Evolutionary conservation across 768 basidiomycete species (phyloP).

Genomic region (Panellus pusillus): DNA sequence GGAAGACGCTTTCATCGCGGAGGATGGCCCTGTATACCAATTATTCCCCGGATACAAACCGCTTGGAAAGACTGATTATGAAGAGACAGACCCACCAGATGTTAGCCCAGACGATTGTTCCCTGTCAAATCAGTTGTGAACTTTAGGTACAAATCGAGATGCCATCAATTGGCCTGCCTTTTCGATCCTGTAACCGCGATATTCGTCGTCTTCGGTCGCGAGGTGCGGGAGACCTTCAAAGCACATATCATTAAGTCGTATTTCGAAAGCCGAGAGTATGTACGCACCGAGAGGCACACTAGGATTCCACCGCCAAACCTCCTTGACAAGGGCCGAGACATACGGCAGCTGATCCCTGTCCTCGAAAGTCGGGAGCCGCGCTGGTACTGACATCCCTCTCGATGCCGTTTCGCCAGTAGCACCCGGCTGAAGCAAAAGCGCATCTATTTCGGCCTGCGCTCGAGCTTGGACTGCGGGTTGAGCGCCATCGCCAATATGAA

Average conservation of each 20-base stretch:
- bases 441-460: slow-evolving; percentile 5
- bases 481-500: slow-evolving; percentile 40
- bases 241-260: no score
- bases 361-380: slow-evolving; percentile 24
- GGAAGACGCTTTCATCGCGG: slow-evolving; percentile 27
- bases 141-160: not conserved
- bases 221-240: slow-evolving; percentile 28
- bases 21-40: slow-evolving; percentile 24
- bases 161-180: slow-evolving; percentile 30
- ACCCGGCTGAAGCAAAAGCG: no score
- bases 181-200: slow-evolving; percentile 32
- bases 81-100: not conserved
- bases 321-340: slow-evolving; percentile 23
- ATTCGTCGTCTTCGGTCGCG: slow-evolving; percentile 31
- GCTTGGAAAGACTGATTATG: slow-evolving; percentile 16
- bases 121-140: not conserved
- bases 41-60: no score
- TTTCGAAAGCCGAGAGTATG: not conserved
- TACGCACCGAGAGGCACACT: slow-evolving; percentile 2
- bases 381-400: not conserved
- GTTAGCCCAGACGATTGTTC: slow-evolving; percentile 12
- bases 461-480: slow-evolving; percentile 12
- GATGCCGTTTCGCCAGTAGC: no score
- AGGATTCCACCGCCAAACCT: slow-evolving; percentile 25
- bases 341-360: slow-evolving; percentile 23